Base-by-base conservation (phyloP, 2,329 filamentous ascomycete species). In the Colletotrichum sp. region DNA sequence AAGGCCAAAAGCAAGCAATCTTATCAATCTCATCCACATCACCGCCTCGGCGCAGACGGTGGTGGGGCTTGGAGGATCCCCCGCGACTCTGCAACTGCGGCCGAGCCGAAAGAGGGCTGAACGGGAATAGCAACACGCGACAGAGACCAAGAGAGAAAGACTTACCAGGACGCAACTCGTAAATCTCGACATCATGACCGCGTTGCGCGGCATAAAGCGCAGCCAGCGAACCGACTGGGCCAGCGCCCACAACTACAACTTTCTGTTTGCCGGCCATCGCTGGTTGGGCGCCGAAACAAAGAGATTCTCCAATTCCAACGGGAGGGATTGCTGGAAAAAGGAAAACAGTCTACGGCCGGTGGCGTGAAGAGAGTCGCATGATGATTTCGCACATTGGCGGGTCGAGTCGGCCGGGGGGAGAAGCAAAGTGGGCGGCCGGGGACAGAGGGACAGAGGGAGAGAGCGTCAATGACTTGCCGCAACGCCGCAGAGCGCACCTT, bases 181-280 rank as follows among this genome's bases (percentile, higher is more conserved):
- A 99, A 66, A 99, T 90, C 84, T 98, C 96, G 36, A 99, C 97
- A 81, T 96, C 88, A 84, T 98, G 93, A 59, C 96, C 97, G 83
- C 96, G 90, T 79, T 94, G 91, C 5, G 97, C 96, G 70, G 97
- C 96, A 87, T 99, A 99, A 8, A 99, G 87, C 59, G 96, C 97
- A 28, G 97, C 96, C 57, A 99, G 88, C 13, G 96, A 95, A 52
- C 97, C 97, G 9, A 99, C 97, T 0, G 97, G 97, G 3, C 97
- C 97, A 71, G 96, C 97, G 70, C 97, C 97, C 65, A 99, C 94
- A 63, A 99, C 90, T 24, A 98, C 90, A 71, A 94, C 92, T 85
- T 95, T 97, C 80, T 95, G 90, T 76, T 77, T 84, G 32, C 80
- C 80, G 26, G 80, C 79, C 85, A 87, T 88, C 8, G 8, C 21